Conservation (phyloP, 805 yeast species). For the Brettanomyces nanus region DNA sequence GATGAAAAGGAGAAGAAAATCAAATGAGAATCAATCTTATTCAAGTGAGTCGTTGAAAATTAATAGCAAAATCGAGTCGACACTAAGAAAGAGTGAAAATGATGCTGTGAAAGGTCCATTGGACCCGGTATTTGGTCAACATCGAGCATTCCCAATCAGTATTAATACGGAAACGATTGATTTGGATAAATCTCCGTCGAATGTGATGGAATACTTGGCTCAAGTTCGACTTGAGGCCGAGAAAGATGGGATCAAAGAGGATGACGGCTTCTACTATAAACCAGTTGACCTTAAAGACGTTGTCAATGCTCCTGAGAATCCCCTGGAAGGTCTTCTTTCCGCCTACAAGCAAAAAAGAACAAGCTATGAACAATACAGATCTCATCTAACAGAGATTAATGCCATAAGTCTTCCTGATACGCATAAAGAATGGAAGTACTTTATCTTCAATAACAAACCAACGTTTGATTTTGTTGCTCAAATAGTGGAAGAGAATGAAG, state of each 20-base stretch:
- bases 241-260: slow-evolving; percentile 4
- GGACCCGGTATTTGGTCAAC: slow-evolving; percentile 30
- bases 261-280: slow-evolving; percentile 5
- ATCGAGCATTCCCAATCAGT: slow-evolving; percentile 27
- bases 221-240: slow-evolving; percentile 25
- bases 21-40: no score
- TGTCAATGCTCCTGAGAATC: slow-evolving; percentile 1
- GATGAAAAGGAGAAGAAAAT: background rate
- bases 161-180: slow-evolving; percentile 15
- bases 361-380: slow-evolving; percentile 14
- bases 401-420: slow-evolving; percentile 29
- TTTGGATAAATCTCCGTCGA: slow-evolving; percentile 11
- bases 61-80: background rate
- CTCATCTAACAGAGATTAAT: slow-evolving; percentile 17
- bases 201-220: slow-evolving; percentile 26
- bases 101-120: slow-evolving; percentile 20
- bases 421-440: slow-evolving; percentile 34
- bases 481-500: slow-evolving; percentile 27
- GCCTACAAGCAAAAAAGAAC: slow-evolving; percentile 11
- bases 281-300: slow-evolving; percentile 1
- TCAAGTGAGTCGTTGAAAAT: no score
- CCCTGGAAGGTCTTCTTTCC: slow-evolving; percentile 6
- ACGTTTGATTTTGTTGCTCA: slow-evolving; percentile 21
- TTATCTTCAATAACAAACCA: slow-evolving; percentile 28
- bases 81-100: background rate